These are phyloP conservation scores for Manihot esculenta DNA, from an alignment of 441 rosid genomes.

Conservation along the genomic window DNA sequence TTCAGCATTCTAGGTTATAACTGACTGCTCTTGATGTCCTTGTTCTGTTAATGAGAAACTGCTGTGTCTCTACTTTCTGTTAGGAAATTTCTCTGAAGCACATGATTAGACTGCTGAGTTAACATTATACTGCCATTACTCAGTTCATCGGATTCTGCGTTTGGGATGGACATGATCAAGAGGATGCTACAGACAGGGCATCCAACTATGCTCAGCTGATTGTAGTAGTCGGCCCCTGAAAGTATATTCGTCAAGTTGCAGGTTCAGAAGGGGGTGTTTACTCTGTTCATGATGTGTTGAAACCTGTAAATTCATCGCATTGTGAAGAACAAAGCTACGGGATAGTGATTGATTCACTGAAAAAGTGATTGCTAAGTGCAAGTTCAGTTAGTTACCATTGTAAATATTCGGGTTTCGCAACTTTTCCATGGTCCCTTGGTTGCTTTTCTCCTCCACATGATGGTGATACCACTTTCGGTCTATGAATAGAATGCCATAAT, in stretches of 20 bases:
- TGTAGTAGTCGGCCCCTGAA: conserved; percentile 8
- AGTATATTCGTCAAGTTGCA: conserved; percentile 4
- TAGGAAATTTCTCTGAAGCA: conserved; percentile 30
- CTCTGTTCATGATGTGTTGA: conserved; percentile 5
- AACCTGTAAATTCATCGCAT: conserved; percentile 1
- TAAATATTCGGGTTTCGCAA: conserved; percentile 1
- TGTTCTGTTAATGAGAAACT: conserved; percentile 30
- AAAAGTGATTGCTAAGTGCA: neutral
- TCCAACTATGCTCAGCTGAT: conserved; percentile 91
- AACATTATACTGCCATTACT: conserved; percentile 32
- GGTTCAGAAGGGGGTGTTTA: neutral
- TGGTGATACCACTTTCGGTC: neutral
- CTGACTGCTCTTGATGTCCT: conserved; percentile 19
- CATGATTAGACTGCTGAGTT: conserved; percentile 33
- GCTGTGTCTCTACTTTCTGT: conserved; percentile 28
- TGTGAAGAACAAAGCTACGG: neutral
- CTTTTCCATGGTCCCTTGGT: neutral
- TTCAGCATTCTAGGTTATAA: conserved; percentile 10
- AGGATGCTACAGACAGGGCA: conserved; percentile 93
- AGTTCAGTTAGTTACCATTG: neutral
- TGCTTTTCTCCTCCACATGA: conserved; percentile 2
- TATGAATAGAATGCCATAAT: neutral
- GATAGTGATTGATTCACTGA: neutral
- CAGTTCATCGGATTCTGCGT: conserved; percentile 96
- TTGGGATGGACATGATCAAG: conserved; percentile 93